A percentile compares a stretch with the other conserved stretches of the same genome.
Conservation (phyloP, 371 early-diverging fungal species). For the Syncephalis fuscata region DNA sequence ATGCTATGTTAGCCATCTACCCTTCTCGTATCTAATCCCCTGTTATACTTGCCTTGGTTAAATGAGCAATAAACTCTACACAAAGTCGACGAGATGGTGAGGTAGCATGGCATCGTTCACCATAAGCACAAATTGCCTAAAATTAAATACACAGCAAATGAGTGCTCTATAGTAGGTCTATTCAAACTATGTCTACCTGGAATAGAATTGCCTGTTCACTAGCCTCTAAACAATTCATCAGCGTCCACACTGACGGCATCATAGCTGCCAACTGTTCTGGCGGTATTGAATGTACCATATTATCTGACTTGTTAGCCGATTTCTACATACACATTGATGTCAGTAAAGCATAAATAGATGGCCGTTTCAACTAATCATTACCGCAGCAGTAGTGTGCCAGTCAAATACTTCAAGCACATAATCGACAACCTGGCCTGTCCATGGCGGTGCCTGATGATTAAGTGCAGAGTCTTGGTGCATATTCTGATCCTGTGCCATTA, state of each 20-base stretch:
- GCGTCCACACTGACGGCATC: constrained; percentile 36
- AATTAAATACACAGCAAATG: neutral
- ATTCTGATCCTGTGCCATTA: constrained; percentile 15
- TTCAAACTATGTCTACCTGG: constrained; percentile 12
- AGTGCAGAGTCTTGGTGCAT: constrained; percentile 2
- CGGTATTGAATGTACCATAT: constrained; percentile 2
- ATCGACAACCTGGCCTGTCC: constrained; percentile 32
- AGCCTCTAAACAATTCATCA: constrained; percentile 28
- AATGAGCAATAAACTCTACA: constrained; percentile 19
- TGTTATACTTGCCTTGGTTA: constrained; percentile 17
- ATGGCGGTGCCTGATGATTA: constrained; percentile 8
- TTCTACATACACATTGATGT: neutral
- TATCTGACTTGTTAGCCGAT: neutral
- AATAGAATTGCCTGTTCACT: constrained; percentile 15
- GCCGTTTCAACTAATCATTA: constrained; percentile 3
- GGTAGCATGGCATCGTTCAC: constrained; percentile 14
- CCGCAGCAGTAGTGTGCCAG: too few species aligned
- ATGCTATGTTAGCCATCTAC: neutral
- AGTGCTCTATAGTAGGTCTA: neutral
- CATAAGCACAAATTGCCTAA: constrained; percentile 18
- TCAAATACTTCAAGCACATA: constrained; percentile 16
- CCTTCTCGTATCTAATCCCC: neutral
- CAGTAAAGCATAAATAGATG: constrained; percentile 1
- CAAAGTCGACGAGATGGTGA: constrained; percentile 18
- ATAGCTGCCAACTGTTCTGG: constrained; percentile 26